phyloP scores from a whole-genome alignment of 257 asterid genomes.

The Haberlea rhodopensis region DNA sequence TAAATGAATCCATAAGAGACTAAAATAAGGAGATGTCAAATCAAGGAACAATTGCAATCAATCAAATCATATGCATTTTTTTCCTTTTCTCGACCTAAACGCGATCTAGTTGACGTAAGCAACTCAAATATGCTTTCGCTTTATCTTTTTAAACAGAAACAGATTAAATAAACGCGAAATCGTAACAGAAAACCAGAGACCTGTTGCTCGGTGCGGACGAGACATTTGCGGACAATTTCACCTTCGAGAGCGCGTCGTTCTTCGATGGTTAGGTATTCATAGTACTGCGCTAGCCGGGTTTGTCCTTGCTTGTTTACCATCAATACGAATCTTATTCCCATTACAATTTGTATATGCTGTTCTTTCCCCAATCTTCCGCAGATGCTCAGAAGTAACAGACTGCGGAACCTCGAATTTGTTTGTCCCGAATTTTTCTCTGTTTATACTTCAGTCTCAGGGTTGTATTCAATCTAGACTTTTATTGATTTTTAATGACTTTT shows the following conservation, averaged over 20 bases:
- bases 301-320: constrained; percentile 99
- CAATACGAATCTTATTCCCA: constrained; percentile 92
- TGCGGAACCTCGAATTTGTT: not conserved
- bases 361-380: not conserved
- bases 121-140: not conserved
- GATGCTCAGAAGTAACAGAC: not conserved
- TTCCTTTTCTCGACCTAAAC: not conserved
- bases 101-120: not conserved
- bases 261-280: constrained; percentile 84
- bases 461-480: too few relatives aligned
- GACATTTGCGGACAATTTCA: constrained; percentile 97
- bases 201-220: constrained; percentile 90
- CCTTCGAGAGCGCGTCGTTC: constrained; percentile 98
- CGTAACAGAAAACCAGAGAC: constrained; percentile 29
- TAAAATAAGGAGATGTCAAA: not conserved
- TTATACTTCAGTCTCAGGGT: too few relatives aligned
- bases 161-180: not conserved
- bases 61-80: not conserved
- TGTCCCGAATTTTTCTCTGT: too few relatives aligned
- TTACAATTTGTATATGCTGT: not conserved
- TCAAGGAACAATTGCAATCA: not conserved
- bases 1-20: not conserved
- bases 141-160: not conserved
- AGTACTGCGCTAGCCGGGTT: constrained; percentile 93
- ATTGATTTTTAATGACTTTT: too few relatives aligned